Conservation (phyloP, 768 basidiomycete species). For the Lactarius evosmus region DNA sequence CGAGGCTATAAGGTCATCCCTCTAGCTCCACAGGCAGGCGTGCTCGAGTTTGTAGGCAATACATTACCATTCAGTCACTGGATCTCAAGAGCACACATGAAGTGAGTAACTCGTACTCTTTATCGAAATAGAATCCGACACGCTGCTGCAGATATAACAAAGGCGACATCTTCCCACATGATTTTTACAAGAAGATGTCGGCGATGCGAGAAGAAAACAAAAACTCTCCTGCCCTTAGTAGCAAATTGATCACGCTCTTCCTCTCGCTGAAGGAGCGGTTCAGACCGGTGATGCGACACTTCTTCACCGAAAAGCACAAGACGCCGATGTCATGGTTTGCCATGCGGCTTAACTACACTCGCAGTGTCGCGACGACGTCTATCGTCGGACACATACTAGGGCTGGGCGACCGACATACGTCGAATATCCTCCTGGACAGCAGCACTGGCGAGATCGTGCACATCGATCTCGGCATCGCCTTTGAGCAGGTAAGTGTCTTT, state of each 20-base stretch:
- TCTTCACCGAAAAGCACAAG: conserved; percentile 88
- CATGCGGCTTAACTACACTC: conserved; percentile 83
- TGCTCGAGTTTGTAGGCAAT: conserved; percentile 88
- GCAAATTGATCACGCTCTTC: conserved; percentile 35
- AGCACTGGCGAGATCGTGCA: conserved; percentile 84
- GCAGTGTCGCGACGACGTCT: conserved; percentile 90
- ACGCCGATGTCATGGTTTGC: conserved; percentile 88
- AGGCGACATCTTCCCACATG: conserved; percentile 43
- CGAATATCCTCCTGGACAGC: conserved; percentile 89
- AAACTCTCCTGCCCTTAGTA: conserved; percentile 28
- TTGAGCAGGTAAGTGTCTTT: conserved; percentile 69
- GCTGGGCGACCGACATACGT: conserved; percentile 87
- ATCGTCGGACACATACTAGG: conserved; percentile 93
- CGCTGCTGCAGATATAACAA: conserved; percentile 57
- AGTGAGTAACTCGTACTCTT: conserved; percentile 39
- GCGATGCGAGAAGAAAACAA: conserved; percentile 36
- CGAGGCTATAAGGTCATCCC: conserved; percentile 90
- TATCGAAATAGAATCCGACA: neutral
- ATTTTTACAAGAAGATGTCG: conserved; percentile 35
- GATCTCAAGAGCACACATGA: conserved; percentile 59
- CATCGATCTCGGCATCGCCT: conserved; percentile 95
- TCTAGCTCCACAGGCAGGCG: conserved; percentile 71
- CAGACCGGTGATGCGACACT: conserved; percentile 89
- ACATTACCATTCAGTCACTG: conserved; percentile 63
- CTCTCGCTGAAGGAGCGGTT: conserved; percentile 41